Evolutionary conservation across 768 basidiomycete genomes (phyloP), one percentile per base, ranked within the genome.

Genomic region (Kwoniella sp.): DNA sequence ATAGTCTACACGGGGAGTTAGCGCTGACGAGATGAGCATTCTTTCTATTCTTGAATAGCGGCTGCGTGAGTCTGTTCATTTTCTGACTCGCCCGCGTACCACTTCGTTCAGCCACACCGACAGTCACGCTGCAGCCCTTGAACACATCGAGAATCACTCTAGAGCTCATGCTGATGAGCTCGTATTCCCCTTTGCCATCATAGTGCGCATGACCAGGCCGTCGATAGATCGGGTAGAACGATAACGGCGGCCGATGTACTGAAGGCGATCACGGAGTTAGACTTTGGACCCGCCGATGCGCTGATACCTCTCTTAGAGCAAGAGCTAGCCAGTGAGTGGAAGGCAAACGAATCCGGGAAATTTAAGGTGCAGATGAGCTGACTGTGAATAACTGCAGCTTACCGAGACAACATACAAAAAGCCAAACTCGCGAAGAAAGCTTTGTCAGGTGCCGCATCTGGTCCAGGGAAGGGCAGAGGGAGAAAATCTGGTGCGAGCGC

Each of bases 211-310:
- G 93, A 94, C 68, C 88, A 93, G 20, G 91, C 93, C 0, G 81
- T 84, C n/a, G 86, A 88, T 1, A 89, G 90, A 68, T 89, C 90
- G 63, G 91, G 91, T 79, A 93, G 92, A 80, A 90, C 89, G 63
- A 90, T 94, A 48, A 89, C 91, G 4, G 91, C 92, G 0, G 88
- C 92, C 0, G 93, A 95, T 75, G 91, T 96, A 0, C 86, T 94
- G 67, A 91, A 89, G 75, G 93, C 70, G 64, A 79, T 55, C 69
- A 66, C 66, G 17, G 73, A 73, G 17, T 50, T 79, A 58, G 75
- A 77, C 41, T 76, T 77, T 58, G 78, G 75, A 25, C 73, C 72
- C 2, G 57, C 70, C n/a, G 73, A 77, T 45, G 57, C 67, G n/a
- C 55, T 75, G 13, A 61, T 71, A n/a, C 72, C 69, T 7, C 37